Evolutionary conservation across 208 protist genomes (phyloP), one percentile per base, ranked within the genome.

Genomic region (Trypanosoma scelopori): DNA sequence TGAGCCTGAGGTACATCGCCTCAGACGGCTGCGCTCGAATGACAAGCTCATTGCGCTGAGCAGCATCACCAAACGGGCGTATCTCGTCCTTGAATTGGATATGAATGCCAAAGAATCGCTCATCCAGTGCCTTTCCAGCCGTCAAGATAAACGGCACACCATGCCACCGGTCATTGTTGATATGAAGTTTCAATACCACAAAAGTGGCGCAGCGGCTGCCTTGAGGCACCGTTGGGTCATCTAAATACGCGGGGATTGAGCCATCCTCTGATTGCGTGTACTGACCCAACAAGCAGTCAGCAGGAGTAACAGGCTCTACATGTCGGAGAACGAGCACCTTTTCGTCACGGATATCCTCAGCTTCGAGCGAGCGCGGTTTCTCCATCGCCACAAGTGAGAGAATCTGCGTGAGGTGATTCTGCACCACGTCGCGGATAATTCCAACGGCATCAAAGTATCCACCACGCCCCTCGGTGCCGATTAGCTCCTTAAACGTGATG

Each of bases 401-500:
- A 57, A 98, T 95, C 64, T 98, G 93, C 15, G 94, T 93, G 18
- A 97, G 78, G 56, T 98, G 94, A 60, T 98, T 98, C 74, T 98
- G 93, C 52, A 98, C 87, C 28, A 98, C 88, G 48, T 98, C 95
- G 32, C 95, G 89, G 37, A 98, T 97, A 56, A 98, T 97, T 62
- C 95, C 95, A 53, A 88, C 91, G 55, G 71, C 68, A 73, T 98
- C 93, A 77, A 97, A 98, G 78, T 98, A 98, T 6, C 94, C 92
- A 30, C 86, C 92, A 15, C 95, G 83, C 13, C 95, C 95, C 62
- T 95, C 87, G 22, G 85, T 94, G 5, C 91, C 96, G 43, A 98
- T 94, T n/a, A 66, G 79, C 79, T 98, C 96, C 78, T 97, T 95
- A 73, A 98, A 97, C 25, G 88, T 93, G 59, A 98, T 97, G 73